Conservation (phyloP, 208 protist genomes). For the Acanthamoeba lenticulata region DNA sequence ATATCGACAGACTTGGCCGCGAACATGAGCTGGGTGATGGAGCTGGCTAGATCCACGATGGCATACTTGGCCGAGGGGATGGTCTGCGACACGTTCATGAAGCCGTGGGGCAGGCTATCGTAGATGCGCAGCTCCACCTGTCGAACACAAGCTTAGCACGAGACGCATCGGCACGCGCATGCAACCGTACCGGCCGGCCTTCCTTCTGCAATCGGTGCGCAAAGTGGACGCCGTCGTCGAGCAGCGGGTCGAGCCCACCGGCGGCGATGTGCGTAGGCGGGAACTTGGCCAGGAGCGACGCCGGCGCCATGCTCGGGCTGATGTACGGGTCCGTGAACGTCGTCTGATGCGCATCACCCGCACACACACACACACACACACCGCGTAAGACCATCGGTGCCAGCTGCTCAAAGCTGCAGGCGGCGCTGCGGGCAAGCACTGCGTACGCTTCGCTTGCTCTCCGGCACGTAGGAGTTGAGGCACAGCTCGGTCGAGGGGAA, state of each 20-base stretch:
- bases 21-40: not conserved
- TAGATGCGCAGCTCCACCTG: not conserved
- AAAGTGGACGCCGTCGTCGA: not conserved
- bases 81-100: conserved; percentile 42
- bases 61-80: conserved; percentile 17
- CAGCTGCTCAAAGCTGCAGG: not conserved
- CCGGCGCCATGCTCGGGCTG: conserved; percentile 14
- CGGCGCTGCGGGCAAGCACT: not conserved
- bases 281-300: conserved; percentile 2
- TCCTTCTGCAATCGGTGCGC: not conserved
- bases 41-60: not conserved
- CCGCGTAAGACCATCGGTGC: no score
- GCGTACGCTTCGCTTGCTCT: not conserved
- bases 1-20: not conserved
- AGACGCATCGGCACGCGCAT: not conserved
- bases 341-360: not conserved
- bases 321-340: not conserved
- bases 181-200: not conserved
- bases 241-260: conserved; percentile 8
- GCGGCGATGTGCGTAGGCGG: not conserved
- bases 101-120: conserved; percentile 1
- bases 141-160: not conserved
- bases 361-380: no score
- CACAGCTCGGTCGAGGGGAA: not conserved
- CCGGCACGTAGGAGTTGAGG: conserved; percentile 12